phyloP scores from a whole-genome alignment of 306 rosid genomes.

The Elaeagnus macrophylla region DNA sequence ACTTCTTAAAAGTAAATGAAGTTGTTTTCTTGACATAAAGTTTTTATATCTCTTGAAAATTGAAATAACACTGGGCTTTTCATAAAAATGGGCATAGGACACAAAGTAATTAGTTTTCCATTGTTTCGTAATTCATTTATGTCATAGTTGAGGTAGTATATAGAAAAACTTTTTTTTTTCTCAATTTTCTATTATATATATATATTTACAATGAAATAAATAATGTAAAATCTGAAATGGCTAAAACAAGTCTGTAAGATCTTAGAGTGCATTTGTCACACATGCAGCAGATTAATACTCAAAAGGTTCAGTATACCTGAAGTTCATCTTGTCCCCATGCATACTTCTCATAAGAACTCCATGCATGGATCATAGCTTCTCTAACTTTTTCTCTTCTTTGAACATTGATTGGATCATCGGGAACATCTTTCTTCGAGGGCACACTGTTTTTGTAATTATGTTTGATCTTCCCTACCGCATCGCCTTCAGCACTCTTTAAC shows the following conservation, averaged over 20 bases:
- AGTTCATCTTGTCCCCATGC: slow-evolving; percentile 99
- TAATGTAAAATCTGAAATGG: background rate
- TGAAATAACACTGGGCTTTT: no score
- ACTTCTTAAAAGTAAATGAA: no score
- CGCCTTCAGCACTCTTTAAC: slow-evolving; percentile 25
- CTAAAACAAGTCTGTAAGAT: background rate
- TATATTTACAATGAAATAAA: background rate
- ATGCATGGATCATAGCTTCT: slow-evolving; percentile 95
- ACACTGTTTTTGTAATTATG: background rate
- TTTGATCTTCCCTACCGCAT: slow-evolving; percentile 8
- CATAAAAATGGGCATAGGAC: no score
- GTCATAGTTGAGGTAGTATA: no score
- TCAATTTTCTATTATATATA: background rate
- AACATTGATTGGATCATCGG: slow-evolving; percentile 58
- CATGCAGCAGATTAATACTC: background rate
- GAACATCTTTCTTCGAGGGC: slow-evolving; percentile 21
- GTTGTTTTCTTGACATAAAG: no score
- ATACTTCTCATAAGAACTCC: slow-evolving; percentile 88
- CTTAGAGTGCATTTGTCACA: background rate
- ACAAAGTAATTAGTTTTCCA: no score
- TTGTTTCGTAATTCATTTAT: no score
- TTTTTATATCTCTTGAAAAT: no score
- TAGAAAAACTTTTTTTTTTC: no score
- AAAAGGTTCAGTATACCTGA: slow-evolving; percentile 48
- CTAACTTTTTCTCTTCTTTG: slow-evolving; percentile 79